Base-by-base conservation (phyloP, 805 yeast genomes). In the Middelhovenomyces tepae region DNA sequence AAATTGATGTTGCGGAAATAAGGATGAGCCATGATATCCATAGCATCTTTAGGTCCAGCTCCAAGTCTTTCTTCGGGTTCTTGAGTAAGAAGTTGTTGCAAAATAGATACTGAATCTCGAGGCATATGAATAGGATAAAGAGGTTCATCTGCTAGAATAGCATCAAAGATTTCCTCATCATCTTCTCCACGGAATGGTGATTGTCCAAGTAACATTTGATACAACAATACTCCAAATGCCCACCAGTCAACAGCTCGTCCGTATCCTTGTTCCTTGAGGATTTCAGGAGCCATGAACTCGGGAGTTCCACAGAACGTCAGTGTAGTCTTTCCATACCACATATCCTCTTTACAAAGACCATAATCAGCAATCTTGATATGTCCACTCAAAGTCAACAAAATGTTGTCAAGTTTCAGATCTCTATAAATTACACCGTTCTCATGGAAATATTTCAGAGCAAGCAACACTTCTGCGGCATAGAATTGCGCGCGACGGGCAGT, bases 221-320 rank as follows among this genome's bases (percentile, higher is more conserved):
- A 91, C 44, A 91, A 65, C 43, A 91, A 67, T 18, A 91, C 97
- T 37, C 99, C 99, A 66, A 87, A 85, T 1, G 98, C 97, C 98
- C 98, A 91, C 98, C 98, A 91, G 60, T 91, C 99, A 35, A 91
- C 98, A 24, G 91, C 81, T 51, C 94, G 75, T 34, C 86, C 91
- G 51, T 91, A 91, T 39, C 78, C 81, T 57, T 87, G 94, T 35
- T 91, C 97, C 43, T 84, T 78, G 51, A 91, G 67, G 45, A 91
- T 89, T 59, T 91, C 99, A 0, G 99, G 99, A 1, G 98, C 99
- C 95, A 91, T 91, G 47, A 91, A 83, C 57, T 91, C 98, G 0
- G 99, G 99, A 2, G 99, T 91, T 47, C 99, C 98, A 65, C 98
- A 91, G 64, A 89, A 91, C 0, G 98, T 91, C 4, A 84, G 78